Evolutionary conservation across 306 rosid species (phyloP).

Genomic region (Begonia masoniana): DNA sequence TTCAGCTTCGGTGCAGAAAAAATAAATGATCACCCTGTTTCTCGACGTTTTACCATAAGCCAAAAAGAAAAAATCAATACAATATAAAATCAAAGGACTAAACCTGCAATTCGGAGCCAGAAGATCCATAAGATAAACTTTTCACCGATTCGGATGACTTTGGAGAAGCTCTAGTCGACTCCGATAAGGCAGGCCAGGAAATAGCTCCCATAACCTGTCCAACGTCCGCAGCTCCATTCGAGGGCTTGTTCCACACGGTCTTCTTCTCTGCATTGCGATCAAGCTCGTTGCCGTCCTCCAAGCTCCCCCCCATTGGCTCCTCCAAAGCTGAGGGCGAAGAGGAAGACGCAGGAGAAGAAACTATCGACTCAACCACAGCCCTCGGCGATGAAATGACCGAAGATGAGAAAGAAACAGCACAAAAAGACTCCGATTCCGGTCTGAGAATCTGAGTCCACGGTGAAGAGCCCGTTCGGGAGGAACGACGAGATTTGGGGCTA

Average conservation of each 20-base stretch:
- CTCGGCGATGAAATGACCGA: constrained; percentile 3
- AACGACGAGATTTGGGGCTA: constrained; percentile 34
- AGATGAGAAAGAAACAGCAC: constrained; percentile 25
- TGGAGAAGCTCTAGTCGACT: constrained; percentile 32
- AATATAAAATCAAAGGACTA: constrained; percentile 13
- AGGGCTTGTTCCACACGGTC: constrained; percentile 66
- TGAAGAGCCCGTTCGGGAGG: constrained; percentile 13
- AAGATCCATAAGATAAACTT: constrained; percentile 40
- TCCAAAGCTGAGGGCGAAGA: constrained; percentile 19
- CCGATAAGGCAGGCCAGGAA: constrained; percentile 64
- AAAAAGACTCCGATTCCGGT: constrained; percentile 42
- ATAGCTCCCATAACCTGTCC: constrained; percentile 56
- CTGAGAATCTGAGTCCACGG: constrained; percentile 52
- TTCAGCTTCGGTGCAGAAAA: not conserved
- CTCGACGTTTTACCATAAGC: not conserved
- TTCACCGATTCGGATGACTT: constrained; percentile 45
- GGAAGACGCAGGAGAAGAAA: constrained; percentile 12
- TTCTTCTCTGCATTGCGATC: constrained; percentile 35
- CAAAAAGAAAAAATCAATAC: constrained; percentile 1
- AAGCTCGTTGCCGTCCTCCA: constrained; percentile 18
- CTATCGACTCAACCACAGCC: constrained; percentile 20
- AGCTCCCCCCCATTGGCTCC: constrained; percentile 28
- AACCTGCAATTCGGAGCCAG: constrained; percentile 48
- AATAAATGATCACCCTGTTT: not conserved
- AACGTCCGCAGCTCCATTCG: constrained; percentile 40